Conservation (phyloP, 257 asterid genomes). For the Handroanthus guayacan region DNA sequence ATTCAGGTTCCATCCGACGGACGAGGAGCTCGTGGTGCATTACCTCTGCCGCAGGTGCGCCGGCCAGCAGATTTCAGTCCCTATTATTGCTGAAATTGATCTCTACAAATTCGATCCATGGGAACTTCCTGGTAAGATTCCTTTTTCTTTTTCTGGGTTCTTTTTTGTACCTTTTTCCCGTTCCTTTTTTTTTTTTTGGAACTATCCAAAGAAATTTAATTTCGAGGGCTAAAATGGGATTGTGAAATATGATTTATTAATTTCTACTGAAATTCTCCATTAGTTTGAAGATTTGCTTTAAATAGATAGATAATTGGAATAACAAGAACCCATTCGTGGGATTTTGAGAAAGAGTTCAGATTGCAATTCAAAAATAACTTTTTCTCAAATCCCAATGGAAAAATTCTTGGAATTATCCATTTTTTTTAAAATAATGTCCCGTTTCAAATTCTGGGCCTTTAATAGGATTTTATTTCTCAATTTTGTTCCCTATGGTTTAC, state of each 20-base stretch:
- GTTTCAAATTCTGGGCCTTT: background rate
- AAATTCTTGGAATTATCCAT: background rate
- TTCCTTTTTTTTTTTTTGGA: background rate
- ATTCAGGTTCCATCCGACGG: constrained; percentile 67
- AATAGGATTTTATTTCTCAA: background rate
- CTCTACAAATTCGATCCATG: constrained; percentile 65
- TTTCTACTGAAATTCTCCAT: background rate
- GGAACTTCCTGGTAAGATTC: constrained; percentile 56
- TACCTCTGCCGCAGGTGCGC: constrained; percentile 67
- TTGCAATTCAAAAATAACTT: background rate
- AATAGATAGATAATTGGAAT: background rate
- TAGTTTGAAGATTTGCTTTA: background rate
- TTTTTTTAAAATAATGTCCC: background rate
- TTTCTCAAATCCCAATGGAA: background rate
- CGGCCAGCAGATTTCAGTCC: constrained; percentile 47
- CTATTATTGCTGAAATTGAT: constrained; percentile 62
- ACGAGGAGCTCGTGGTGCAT: constrained; percentile 64
- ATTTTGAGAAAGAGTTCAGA: background rate
- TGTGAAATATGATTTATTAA: background rate
- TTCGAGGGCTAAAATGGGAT: background rate
- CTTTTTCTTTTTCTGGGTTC: constrained; percentile 19
- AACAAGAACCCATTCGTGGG: background rate
- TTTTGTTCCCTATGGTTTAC: background rate
- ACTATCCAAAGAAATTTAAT: too few species aligned
- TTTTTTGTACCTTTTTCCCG: background rate